Percentiles rank a stretch among this genome's conserved stretches.
phyloP scores from a whole-genome alignment of 1,284 basidiomycete species.

The Leccinum pachyderme region DNA sequence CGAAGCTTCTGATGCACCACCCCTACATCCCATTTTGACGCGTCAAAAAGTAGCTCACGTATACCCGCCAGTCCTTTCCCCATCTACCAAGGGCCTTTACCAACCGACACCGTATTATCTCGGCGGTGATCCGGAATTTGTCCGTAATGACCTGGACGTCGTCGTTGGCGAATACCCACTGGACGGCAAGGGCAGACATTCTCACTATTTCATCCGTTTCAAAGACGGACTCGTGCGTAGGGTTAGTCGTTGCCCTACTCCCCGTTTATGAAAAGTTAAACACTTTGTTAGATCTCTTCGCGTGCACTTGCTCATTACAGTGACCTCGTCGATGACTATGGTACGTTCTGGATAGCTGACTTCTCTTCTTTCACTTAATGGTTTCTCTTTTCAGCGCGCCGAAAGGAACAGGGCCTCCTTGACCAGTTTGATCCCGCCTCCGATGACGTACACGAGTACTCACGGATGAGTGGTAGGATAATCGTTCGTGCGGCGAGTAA shows the following conservation, averaged over 20 bases:
- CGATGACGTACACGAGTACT: constrained; percentile 55
- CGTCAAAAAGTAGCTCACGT: constrained; percentile 26
- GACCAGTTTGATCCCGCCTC: constrained; percentile 61
- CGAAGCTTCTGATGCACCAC: constrained; percentile 2
- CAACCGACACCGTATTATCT: constrained; percentile 35
- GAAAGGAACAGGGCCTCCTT: constrained; percentile 42
- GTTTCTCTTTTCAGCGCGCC: constrained; percentile 37
- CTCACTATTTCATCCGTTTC: constrained; percentile 61
- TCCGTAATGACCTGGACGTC: constrained; percentile 39
- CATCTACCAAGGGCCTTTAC: constrained; percentile 43
- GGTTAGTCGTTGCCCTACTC: constrained; percentile 37
- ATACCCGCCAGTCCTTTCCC: constrained; percentile 32
- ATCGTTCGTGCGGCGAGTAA: constrained; percentile 21
- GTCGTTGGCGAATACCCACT: constrained; percentile 57
- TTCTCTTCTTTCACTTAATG: constrained; percentile 9
- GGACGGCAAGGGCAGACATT: constrained; percentile 29
- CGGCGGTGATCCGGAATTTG: constrained; percentile 34
- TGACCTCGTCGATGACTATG: constrained; percentile 53
- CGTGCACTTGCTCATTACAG: constrained; percentile 40
- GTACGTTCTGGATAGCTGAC: constrained; percentile 39
- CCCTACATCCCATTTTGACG: constrained; percentile 10
- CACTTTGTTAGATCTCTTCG: constrained; percentile 40
- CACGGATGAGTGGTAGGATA: constrained; percentile 45
- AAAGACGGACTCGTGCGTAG: constrained; percentile 57
- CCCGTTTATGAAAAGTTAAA: constrained; percentile 2